Conservation (phyloP, 2,329 filamentous ascomycete genomes). For the Penicillium sp. region DNA sequence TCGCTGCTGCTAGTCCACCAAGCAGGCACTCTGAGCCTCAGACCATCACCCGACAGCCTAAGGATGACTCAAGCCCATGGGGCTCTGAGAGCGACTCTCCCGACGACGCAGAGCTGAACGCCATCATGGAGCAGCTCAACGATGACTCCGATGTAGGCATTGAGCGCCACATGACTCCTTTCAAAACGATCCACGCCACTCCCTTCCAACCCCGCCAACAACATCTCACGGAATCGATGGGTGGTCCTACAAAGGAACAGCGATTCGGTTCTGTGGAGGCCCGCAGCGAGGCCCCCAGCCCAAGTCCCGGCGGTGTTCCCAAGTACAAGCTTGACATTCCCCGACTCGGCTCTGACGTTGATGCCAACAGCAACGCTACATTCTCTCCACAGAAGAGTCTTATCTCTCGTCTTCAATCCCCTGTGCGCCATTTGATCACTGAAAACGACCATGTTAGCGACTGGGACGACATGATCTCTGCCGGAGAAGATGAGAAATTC, state of each 20-base stretch:
- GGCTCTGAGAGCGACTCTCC: slow-evolving; percentile 35
- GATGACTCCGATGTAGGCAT: slow-evolving; percentile 73
- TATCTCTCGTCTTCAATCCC: slow-evolving; percentile 55
- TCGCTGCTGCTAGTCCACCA: slow-evolving; percentile 34
- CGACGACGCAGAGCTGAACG: slow-evolving; percentile 76
- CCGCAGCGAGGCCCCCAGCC: slow-evolving; percentile 72
- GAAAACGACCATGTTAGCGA: slow-evolving; percentile 72
- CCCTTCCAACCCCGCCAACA: slow-evolving; percentile 8
- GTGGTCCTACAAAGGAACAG: slow-evolving; percentile 56
- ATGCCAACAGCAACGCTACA: slow-evolving; percentile 47
- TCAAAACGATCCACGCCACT: slow-evolving; percentile 12
- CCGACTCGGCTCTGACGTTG: slow-evolving; percentile 38
- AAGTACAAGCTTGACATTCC: slow-evolving; percentile 49
- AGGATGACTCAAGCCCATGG: slow-evolving; percentile 12
- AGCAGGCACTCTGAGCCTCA: slow-evolving; percentile 14
- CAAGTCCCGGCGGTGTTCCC: slow-evolving; percentile 63
- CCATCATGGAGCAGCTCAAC: slow-evolving; percentile 84
- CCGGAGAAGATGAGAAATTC: slow-evolving; percentile 81
- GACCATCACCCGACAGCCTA: neutral
- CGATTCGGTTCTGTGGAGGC: slow-evolving; percentile 54
- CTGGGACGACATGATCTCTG: slow-evolving; percentile 85
- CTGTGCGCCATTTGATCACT: slow-evolving; percentile 65
- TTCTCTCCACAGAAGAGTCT: slow-evolving; percentile 65
- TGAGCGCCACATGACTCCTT: slow-evolving; percentile 57
- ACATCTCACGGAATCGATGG: slow-evolving; percentile 39